Conservation (phyloP, 306 rosid genomes). For the Cucurbita argyrosperma region DNA sequence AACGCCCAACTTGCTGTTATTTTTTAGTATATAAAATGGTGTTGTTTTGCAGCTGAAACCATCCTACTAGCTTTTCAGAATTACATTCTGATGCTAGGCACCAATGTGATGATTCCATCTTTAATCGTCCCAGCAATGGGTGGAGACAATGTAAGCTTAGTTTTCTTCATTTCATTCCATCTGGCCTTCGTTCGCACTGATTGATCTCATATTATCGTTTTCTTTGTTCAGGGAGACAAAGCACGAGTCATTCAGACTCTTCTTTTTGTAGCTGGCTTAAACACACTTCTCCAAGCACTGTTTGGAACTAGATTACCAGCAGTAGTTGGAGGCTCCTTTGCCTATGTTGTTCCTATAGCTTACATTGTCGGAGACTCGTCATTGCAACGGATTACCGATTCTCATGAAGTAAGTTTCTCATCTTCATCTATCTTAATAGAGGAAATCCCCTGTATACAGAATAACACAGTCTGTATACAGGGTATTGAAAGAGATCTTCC, state of each 20-base stretch:
- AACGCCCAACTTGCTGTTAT: not conserved
- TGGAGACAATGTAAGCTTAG: slow-evolving; percentile 61
- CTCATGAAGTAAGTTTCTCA: slow-evolving; percentile 58
- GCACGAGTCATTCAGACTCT: slow-evolving; percentile 85
- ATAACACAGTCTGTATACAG: slow-evolving; percentile 3
- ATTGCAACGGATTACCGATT: slow-evolving; percentile 41
- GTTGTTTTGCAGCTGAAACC: slow-evolving; percentile 67
- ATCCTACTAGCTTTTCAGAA: slow-evolving; percentile 82
- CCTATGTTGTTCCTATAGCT: slow-evolving; percentile 70
- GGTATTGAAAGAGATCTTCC: slow-evolving; percentile 80
- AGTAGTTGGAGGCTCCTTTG: slow-evolving; percentile 91
- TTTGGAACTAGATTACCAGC: slow-evolving; percentile 93
- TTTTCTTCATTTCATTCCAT: not conserved
- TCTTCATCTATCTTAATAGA: slow-evolving; percentile 4
- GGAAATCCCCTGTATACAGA: not conserved
- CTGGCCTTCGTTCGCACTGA: not conserved
- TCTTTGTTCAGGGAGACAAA: slow-evolving; percentile 59
- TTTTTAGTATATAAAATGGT: not conserved
- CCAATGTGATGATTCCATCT: slow-evolving; percentile 89
- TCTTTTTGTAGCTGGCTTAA: slow-evolving; percentile 82
- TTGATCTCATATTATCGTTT: not conserved
- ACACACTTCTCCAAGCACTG: slow-evolving; percentile 95
- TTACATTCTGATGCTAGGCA: slow-evolving; percentile 89
- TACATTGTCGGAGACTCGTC: slow-evolving; percentile 64
- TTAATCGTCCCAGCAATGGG: slow-evolving; percentile 81